Base-by-base conservation (phyloP, 1,139 yeast species). In the Lodderomyces beijingensis region DNA sequence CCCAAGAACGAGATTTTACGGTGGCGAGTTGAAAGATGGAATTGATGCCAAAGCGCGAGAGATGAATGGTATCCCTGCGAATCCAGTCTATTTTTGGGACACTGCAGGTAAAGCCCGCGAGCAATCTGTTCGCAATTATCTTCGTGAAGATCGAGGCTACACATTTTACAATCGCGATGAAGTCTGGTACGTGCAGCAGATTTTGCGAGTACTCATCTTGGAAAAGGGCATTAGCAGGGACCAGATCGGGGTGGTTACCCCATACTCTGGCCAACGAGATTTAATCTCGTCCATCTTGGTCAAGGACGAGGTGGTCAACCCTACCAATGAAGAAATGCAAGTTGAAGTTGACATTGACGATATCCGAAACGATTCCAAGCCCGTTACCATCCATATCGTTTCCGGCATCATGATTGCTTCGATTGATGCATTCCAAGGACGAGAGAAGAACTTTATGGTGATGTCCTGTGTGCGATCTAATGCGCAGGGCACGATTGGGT, bases 221-320 rank as follows among this genome's bases (percentile, higher is more conserved):
- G 80, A 76, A 28, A 77, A 79, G 46, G 65, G 69, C 5, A 66
- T 80, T 15, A 44, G 58, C 2, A 62, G 69, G 20, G 55, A 61
- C 2, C 69, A 75, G 23, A 79, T 80, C 36, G 85, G 86, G 41
- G 62, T 81, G 14, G 76, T 81, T 37, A 80, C 88, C 1, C 86
- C 87, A 9, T 81, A 81, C 49, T 70, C 85, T 34, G 86, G 85
- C 0, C 88, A 81, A 50, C 63, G 88, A 46, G 86, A 79, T 48
- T 53, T 74, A 37, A 60, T 81, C 11, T 77, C 87, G 0, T 54
- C 66, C 2, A 45, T 51, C 2, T 58, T 79, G 30, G 72, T 70
- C 22, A 53, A 59, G 16, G 79, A 80, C 48, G 59, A 59, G 6
- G 47, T 78, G 9, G 63, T 80, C 32, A 80, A 80, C 48, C 87